Evolutionary conservation across 495 filamentous ascomycete species (phyloP).

Genomic region (Amniculicola lignicola): DNA sequence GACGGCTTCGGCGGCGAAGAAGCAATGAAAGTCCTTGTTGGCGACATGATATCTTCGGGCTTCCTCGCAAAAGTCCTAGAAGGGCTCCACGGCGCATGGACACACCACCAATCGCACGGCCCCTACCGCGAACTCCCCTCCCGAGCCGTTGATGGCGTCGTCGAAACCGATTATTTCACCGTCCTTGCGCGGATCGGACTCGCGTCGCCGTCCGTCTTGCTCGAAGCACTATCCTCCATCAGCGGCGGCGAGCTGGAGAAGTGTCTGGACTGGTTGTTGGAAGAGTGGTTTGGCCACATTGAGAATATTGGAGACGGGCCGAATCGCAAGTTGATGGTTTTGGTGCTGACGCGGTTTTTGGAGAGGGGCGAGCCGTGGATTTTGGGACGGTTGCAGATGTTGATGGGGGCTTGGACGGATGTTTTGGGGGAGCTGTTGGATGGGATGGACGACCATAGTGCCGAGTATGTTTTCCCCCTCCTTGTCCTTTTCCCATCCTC

Average conservation of each 20-base stretch:
- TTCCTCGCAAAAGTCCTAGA: conserved; percentile 65
- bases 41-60: conserved; percentile 62
- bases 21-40: conserved; percentile 60
- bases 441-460: conserved; percentile 47
- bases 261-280: conserved; percentile 66
- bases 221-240: conserved; percentile 53
- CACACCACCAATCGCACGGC: conserved; percentile 51
- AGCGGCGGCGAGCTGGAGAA: conserved; percentile 31
- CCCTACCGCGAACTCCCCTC: conserved; percentile 49
- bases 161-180: conserved; percentile 77
- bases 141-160: conserved; percentile 57
- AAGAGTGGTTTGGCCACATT: conserved; percentile 86
- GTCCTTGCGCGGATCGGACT: conserved; percentile 79
- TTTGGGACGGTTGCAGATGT: conserved; percentile 58
- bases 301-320: conserved; percentile 73
- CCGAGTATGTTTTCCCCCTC: conserved; percentile 39
- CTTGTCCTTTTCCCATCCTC: neutral
- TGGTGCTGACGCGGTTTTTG: conserved; percentile 78
- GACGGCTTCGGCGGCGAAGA: conserved; percentile 64
- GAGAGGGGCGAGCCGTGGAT: conserved; percentile 60
- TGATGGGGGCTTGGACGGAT: conserved; percentile 68
- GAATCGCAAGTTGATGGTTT: conserved; percentile 74
- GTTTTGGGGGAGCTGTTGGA: conserved; percentile 63
- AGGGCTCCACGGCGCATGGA: conserved; percentile 66
- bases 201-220: conserved; percentile 62